phyloP scores from a whole-genome alignment of 441 rosid genomes.

The Erysimum cheiri region DNA sequence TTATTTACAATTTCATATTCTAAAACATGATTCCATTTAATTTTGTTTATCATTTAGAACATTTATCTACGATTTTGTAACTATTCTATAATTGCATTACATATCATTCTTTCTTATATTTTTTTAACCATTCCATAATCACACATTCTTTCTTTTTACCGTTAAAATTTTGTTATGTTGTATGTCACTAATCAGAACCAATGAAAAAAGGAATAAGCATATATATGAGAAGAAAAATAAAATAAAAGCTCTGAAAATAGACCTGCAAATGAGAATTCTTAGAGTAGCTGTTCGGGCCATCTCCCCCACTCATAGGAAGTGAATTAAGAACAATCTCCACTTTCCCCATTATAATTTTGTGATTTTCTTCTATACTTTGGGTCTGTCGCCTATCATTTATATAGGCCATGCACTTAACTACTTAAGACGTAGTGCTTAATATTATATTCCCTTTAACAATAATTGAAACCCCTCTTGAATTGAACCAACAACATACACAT shows the following conservation, averaged over 20 bases:
- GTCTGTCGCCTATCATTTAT: slow-evolving; percentile 32
- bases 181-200: no score
- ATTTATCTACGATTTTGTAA: not conserved
- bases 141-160: no score
- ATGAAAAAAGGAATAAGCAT: no score
- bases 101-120: no score
- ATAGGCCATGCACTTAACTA: slow-evolving; percentile 36
- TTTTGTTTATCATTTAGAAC: not conserved
- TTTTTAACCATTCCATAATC: no score
- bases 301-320: slow-evolving; percentile 51
- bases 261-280: slow-evolving; percentile 44
- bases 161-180: no score
- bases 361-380: slow-evolving; percentile 26
- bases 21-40: not conserved
- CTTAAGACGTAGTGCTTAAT: slow-evolving; percentile 24
- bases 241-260: not conserved
- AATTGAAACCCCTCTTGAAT: slow-evolving; percentile 13
- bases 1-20: not conserved
- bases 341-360: slow-evolving; percentile 27
- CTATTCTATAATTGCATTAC: no score
- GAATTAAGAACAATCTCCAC: slow-evolving; percentile 44
- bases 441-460: slow-evolving; percentile 16
- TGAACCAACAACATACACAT: not conserved
- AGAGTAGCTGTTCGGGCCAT: slow-evolving; percentile 46
- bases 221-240: not conserved